phyloP scores from a whole-genome alignment of 148 eudicot species.

The Fagopyrum esculentum region DNA sequence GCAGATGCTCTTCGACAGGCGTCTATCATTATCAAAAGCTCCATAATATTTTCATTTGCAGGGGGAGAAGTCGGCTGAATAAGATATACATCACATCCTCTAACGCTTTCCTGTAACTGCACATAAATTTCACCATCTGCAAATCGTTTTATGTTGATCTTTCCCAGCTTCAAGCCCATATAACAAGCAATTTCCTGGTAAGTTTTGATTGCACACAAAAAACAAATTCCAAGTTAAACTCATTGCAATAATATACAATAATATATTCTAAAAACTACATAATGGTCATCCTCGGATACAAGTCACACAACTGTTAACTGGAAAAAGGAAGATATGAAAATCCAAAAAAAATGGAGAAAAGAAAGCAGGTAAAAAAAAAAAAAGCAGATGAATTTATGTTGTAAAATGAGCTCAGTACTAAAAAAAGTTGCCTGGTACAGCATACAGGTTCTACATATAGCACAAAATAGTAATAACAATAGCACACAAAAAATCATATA shows the following conservation, averaged over 20 bases:
- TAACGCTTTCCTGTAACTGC: constrained; percentile 66
- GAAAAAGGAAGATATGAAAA: neutral
- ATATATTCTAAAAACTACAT: neutral
- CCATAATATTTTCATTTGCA: constrained; percentile 74
- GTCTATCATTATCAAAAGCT: constrained; percentile 61
- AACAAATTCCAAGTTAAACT: neutral
- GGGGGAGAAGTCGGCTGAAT: constrained; percentile 71
- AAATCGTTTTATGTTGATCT: constrained; percentile 27
- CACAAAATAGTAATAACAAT: too few species aligned
- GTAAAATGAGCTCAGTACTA: neutral
- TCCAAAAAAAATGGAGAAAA: neutral
- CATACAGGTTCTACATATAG: too few species aligned
- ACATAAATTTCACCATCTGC: constrained; percentile 77
- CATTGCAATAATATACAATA: neutral
- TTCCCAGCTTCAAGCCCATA: constrained; percentile 20
- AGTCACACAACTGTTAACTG: neutral
- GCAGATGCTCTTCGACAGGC: constrained; percentile 78
- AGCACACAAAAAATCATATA: too few species aligned
- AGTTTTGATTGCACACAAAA: neutral
- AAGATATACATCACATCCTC: constrained; percentile 68
- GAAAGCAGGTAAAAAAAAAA: neutral
- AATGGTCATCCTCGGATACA: neutral
- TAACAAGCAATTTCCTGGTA: constrained; percentile 18
- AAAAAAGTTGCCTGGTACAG: neutral
- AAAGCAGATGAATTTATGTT: neutral